phyloP scores from a whole-genome alignment of 2,329 filamentous ascomycete genomes.

The Cyclaneusma minus region DNA sequence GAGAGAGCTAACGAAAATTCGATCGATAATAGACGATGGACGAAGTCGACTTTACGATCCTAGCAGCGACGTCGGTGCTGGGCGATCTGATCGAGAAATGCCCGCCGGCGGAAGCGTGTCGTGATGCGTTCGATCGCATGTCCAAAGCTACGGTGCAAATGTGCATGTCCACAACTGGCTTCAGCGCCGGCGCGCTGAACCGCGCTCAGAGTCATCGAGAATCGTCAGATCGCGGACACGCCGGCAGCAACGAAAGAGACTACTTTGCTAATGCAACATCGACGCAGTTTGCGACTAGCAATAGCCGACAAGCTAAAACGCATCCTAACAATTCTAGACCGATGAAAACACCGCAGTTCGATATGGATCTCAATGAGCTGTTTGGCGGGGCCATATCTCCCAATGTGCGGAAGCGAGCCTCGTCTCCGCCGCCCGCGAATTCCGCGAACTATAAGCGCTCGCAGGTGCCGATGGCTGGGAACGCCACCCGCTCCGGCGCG shows the following conservation, averaged over 20 bases:
- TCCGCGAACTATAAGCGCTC: too few relatives aligned
- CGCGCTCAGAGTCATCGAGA: too few relatives aligned
- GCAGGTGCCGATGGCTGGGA: too few relatives aligned
- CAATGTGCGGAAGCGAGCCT: constrained; percentile 2
- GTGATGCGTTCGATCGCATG: constrained; percentile 88
- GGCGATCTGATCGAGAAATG: constrained; percentile 88
- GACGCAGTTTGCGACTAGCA: too few relatives aligned
- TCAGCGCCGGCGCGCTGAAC: constrained; percentile 41
- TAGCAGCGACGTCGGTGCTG: constrained; percentile 85
- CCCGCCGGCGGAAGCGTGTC: constrained; percentile 83
- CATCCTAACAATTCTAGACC: too few relatives aligned
- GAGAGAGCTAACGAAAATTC: too few relatives aligned
- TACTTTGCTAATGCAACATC: too few relatives aligned
- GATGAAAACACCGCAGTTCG: constrained; percentile 13
- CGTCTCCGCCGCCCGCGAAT: too few relatives aligned
- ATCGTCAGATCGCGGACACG: too few relatives aligned
- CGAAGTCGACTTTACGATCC: constrained; percentile 92
- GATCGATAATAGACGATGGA: constrained; percentile 50
- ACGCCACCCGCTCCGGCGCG: too few relatives aligned
- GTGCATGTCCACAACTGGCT: constrained; percentile 76
- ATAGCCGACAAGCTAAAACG: too few relatives aligned
- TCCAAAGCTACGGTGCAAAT: constrained; percentile 92
- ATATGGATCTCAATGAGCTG: constrained; percentile 18
- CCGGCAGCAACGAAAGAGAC: constrained; percentile 1
- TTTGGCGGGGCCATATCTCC: constrained; percentile 5